Base-by-base conservation (phyloP, 257 asterid genomes). In the Coffea canephora region DNA sequence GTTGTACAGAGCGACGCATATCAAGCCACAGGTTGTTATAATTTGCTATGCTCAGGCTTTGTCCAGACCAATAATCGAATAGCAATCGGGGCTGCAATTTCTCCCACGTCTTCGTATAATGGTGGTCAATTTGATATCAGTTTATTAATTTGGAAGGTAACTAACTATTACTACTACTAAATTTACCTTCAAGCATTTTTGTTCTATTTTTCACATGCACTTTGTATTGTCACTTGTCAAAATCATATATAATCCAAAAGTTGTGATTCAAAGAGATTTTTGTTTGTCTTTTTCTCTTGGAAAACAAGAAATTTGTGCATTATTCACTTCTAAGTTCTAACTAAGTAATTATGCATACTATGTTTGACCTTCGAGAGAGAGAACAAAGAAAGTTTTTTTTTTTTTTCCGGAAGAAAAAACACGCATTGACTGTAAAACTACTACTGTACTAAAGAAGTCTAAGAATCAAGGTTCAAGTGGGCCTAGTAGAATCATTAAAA, bases 1-100 rank as follows among this genome's bases (percentile, higher is more conserved):
- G 55, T 48, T 81, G 27, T 82, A 74, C 92, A 94, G 98, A 92
- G 94, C 73, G 98, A 94, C 87, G 97, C 97, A 50, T 94, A 94
- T 78, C 97, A 91, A 82, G 92, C 94, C 57, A 94, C 98, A 23
- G 98, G 98, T 14, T 94, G 98, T 48, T 94, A 94, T 87, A 94
- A 94, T 92, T 84, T 94, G 86, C 81, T 94, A 34, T 94, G 98
- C 88, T 91, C 98, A 15, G 98, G 98, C 5, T 94, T 94, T 86
- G 88, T 94, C 78, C 98, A 94, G 86, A 94, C 97, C 46, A 94
- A 89, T 87, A 92, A 78, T 79, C 88, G 75, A 79, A 90, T 94
- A 70, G 97, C 98, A 45, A 91, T 92, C 78, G 98, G 98, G 36
- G 98, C 97, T 1, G 98, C 98, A 3, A 94, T 94, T 84, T 94